Evolutionary conservation across 179 eudicot species (phyloP).

Genomic region (Beta macrorhiza): DNA sequence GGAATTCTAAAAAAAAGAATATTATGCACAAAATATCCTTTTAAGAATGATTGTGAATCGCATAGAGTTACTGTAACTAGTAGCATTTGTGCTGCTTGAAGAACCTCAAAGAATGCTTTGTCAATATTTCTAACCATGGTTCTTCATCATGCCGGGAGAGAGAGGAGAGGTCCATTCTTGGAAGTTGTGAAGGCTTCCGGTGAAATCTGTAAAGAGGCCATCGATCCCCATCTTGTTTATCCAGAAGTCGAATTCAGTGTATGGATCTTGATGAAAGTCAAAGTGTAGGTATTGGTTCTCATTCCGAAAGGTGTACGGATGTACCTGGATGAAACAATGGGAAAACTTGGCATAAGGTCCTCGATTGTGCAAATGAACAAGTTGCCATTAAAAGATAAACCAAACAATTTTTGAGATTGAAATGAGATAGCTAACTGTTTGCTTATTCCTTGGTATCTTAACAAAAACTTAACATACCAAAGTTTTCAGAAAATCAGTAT

Average conservation of each 20-base stretch:
- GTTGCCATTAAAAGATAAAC: not conserved
- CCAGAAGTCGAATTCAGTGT: constrained; percentile 75
- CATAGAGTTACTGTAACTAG: not conserved
- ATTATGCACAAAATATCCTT: not conserved
- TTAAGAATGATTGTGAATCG: not conserved
- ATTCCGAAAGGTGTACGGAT: constrained; percentile 82
- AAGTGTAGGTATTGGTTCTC: constrained; percentile 68
- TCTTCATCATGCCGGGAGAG: constrained; percentile 7
- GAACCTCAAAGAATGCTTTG: not conserved
- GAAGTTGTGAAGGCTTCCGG: constrained; percentile 81
- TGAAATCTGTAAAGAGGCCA: constrained; percentile 88
- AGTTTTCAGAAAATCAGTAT: not conserved
- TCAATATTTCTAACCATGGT: not conserved
- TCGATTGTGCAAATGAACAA: not conserved
- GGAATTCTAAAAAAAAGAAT: not conserved
- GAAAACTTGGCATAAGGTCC: not conserved
- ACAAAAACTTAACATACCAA: not conserved
- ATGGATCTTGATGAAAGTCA: constrained; percentile 75
- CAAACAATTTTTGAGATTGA: not conserved
- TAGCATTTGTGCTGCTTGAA: not conserved
- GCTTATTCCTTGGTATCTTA: not conserved
- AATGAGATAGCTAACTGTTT: not conserved
- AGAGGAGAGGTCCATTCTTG: constrained; percentile 72
- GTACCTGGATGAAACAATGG: constrained; percentile 57
- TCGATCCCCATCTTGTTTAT: constrained; percentile 77